These are phyloP conservation scores for Aureobasidium mangrovei DNA, from an alignment of 2,329 filamentous ascomycete genomes.

Conservation along the genomic window DNA sequence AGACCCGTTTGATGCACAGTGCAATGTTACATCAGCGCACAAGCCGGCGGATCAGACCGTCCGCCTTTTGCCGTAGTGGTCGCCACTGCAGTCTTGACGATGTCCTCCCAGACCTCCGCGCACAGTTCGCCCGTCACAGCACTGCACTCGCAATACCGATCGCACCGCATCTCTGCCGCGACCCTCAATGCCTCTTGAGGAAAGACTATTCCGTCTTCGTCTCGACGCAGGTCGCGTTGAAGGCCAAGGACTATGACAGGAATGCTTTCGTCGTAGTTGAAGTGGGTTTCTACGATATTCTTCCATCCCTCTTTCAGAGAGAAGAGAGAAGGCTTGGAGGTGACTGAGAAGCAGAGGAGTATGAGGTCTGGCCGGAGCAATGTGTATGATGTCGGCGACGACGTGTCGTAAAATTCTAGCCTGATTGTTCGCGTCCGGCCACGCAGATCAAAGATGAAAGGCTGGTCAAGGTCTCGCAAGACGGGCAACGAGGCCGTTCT, in stretches of 20 bases:
- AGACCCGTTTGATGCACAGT: too few relatives aligned
- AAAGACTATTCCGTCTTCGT: constrained; percentile 37
- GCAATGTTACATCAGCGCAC: constrained; percentile 31
- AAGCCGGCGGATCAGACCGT: constrained; percentile 35
- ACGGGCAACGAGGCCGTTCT: constrained; percentile 27
- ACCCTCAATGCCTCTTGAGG: constrained; percentile 40
- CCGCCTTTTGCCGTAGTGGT: constrained; percentile 48
- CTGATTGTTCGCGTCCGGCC: constrained; percentile 48
- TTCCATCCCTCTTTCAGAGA: constrained; percentile 40
- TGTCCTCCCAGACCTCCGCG: constrained; percentile 51
- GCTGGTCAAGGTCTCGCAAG: constrained; percentile 48
- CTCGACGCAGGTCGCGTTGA: constrained; percentile 47
- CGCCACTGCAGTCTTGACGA: constrained; percentile 49
- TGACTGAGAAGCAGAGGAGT: constrained; percentile 51
- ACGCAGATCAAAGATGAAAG: constrained; percentile 50
- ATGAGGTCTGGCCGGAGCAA: constrained; percentile 46
- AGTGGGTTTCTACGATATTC: constrained; percentile 40
- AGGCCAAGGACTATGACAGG: constrained; percentile 52
- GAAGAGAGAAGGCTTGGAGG: constrained; percentile 41
- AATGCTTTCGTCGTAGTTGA: constrained; percentile 43
- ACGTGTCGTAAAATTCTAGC: constrained; percentile 49
- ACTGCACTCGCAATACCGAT: constrained; percentile 55
- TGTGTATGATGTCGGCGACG: constrained; percentile 49
- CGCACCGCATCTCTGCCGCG: constrained; percentile 52
- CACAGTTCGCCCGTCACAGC: constrained; percentile 53